These are phyloP conservation scores for Schizophyllum amplum DNA, from an alignment of 1,284 basidiomycete genomes.

Conservation along the genomic window DNA sequence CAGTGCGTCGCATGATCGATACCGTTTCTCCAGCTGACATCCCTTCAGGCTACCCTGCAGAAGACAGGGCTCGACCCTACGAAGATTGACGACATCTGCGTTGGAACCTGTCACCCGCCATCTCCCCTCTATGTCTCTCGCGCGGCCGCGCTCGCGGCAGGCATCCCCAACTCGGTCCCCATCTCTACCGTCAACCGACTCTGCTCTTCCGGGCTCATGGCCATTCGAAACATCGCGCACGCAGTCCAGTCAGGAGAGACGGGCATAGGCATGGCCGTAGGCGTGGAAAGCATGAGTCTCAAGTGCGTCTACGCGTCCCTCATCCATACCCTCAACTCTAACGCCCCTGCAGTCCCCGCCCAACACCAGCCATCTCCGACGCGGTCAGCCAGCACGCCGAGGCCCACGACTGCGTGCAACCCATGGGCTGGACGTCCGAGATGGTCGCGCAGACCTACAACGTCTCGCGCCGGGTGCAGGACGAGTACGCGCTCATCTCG, in stretches of 20 bases:
- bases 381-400: constrained; percentile 41
- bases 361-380: constrained; percentile 65
- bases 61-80: constrained; percentile 36
- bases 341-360: constrained; percentile 49
- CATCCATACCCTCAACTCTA: constrained; percentile 3
- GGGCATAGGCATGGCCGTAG: constrained; percentile 72
- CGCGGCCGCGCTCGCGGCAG: constrained; percentile 75
- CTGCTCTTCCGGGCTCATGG: constrained; percentile 83
- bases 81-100: constrained; percentile 74
- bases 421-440: constrained; percentile 92
- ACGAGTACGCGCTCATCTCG: constrained; percentile 75
- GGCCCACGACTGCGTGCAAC: constrained; percentile 75
- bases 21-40: neutral
- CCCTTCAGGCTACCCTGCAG: constrained; percentile 31
- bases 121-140: constrained; percentile 74
- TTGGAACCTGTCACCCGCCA: constrained; percentile 82
- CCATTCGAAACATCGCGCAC: constrained; percentile 74
- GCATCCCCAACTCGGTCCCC: constrained; percentile 71
- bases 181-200: constrained; percentile 76
- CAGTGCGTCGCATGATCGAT: constrained; percentile 28
- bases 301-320: constrained; percentile 41
- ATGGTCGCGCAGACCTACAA: constrained; percentile 75
- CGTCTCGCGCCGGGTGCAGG: constrained; percentile 70
- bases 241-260: constrained; percentile 63
- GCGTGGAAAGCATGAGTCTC: constrained; percentile 79